Evolutionary conservation across 805 yeast genomes (phyloP).

Genomic region (Blastobotrys parvus): DNA sequence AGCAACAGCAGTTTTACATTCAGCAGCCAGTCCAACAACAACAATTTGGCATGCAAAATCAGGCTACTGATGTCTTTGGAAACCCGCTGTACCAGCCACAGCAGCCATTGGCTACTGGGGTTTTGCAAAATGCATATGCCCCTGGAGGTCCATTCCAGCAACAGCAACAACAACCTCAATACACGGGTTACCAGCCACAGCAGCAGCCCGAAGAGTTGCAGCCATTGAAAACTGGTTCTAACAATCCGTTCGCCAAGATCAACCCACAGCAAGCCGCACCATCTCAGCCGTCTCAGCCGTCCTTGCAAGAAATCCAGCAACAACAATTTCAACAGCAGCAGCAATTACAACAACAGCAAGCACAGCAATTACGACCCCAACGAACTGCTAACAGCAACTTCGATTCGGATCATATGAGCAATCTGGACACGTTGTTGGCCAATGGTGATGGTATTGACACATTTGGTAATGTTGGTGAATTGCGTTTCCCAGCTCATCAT

Average conservation of each 20-base stretch:
- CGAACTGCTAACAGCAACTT: slow-evolving; percentile 39
- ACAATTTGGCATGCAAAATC: slow-evolving; percentile 31
- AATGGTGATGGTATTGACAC: slow-evolving; percentile 91
- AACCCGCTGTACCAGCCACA: slow-evolving; percentile 39
- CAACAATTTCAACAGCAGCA: slow-evolving; percentile 23
- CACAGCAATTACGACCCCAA: slow-evolving; percentile 17
- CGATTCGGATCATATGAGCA: slow-evolving; percentile 46
- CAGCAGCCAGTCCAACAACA: slow-evolving; percentile 17
- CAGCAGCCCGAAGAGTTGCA: slow-evolving; percentile 33
- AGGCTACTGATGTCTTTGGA: slow-evolving; percentile 52
- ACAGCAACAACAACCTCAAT: slow-evolving; percentile 34
- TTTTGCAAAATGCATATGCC: slow-evolving; percentile 38
- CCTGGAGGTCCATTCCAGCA: slow-evolving; percentile 16
- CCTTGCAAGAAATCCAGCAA: slow-evolving; percentile 17
- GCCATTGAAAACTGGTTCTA: slow-evolving; percentile 62
- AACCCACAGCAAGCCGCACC: slow-evolving; percentile 11
- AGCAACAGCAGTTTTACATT: slow-evolving; percentile 26
- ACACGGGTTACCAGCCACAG: slow-evolving; percentile 27
- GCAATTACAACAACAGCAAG: slow-evolving; percentile 21
- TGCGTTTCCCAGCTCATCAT: slow-evolving; percentile 87
- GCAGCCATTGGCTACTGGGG: slow-evolving; percentile 45
- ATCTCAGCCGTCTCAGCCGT: slow-evolving; percentile 17
- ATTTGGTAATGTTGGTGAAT: slow-evolving; percentile 78
- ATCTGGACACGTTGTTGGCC: slow-evolving; percentile 69
- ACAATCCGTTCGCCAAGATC: slow-evolving; percentile 62